phyloP scores from a whole-genome alignment of 305 asterid species.

The Solanum aculeatissimum region DNA sequence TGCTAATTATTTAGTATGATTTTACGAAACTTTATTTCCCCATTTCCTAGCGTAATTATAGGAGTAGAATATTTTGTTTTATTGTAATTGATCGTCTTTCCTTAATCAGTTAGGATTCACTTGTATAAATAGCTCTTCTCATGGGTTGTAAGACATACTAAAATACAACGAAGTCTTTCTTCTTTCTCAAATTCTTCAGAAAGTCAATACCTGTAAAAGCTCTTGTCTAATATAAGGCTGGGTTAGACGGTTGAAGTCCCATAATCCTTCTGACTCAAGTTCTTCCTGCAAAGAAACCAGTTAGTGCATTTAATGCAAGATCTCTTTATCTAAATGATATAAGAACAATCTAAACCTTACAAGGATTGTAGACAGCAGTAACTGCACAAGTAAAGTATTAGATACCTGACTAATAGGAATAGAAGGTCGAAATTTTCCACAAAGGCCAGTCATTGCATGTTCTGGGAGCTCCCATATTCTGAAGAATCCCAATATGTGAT shows the following conservation, averaged over 20 bases:
- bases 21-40: neutral
- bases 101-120: neutral
- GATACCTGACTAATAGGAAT: constrained; percentile 79
- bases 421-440: constrained; percentile 97
- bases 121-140: neutral
- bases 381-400: neutral
- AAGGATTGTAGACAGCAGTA: neutral
- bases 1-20: neutral
- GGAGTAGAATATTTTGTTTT: neutral
- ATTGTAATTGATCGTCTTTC: neutral
- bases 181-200: neutral
- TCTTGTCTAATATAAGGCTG: constrained; percentile 56
- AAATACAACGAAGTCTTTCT: neutral
- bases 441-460: constrained; percentile 92
- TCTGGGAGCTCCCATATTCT: constrained; percentile 99
- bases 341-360: neutral
- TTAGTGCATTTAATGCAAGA: neutral
- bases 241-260: constrained; percentile 93
- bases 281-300: constrained; percentile 51
- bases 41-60: neutral
- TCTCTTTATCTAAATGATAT: neutral
- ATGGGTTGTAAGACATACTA: neutral
- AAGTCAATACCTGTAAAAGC: constrained; percentile 38
- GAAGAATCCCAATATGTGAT: constrained; percentile 91
- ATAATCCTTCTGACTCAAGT: constrained; percentile 87